Base-by-base conservation (phyloP, 768 basidiomycete genomes). In the Leccinum variicolor region DNA sequence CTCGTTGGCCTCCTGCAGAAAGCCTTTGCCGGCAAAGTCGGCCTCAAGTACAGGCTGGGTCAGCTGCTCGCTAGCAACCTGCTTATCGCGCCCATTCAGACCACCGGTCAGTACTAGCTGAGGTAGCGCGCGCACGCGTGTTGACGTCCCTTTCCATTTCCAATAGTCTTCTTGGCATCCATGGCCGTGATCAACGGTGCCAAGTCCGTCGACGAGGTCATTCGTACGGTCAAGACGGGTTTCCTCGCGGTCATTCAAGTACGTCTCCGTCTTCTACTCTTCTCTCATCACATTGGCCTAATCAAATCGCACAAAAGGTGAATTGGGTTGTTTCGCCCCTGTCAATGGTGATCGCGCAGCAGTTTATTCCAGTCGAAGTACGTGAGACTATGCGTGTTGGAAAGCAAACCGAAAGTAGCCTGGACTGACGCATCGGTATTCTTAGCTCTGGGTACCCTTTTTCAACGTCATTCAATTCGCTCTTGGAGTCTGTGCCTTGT, bases 151-250 rank as follows among this genome's bases (percentile, higher is more conserved):
- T 26, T 33, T 50, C 17, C 53, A 33, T 48, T 21, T 50, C 17
- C 53, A 31, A 25, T 59, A 87, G 91, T 82, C 4, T 92, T 84
- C 71, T 79, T 95, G 31, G 78, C 87, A 0, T 90, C 84, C 25
- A 89, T 92, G 84, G 90, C 93, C 1, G 70, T 94, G 34, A 93
- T 95, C 61, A 86, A 86, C 57, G 93, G 93, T 36, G 90, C 90
- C 17, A 82, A 79, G 62, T 83, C 86, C 9, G 60, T 81, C 8
- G 79, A 84, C 36, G 85, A 87, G 25, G 76, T 94, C 50, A 62
- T 80, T 49, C 83, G 80, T 65, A 87, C 87, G 1, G 81, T 94
- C 31, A 86, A 82, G 69, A 79, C 73, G 17, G 90, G 90, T 19
- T 92, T 92, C 76, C 79, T 87, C 68, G 72, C 83, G 23, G 89